Evolutionary conservation across 352 stramenopile genomes (phyloP).

Genomic region (Paralagenidium karlingii): DNA sequence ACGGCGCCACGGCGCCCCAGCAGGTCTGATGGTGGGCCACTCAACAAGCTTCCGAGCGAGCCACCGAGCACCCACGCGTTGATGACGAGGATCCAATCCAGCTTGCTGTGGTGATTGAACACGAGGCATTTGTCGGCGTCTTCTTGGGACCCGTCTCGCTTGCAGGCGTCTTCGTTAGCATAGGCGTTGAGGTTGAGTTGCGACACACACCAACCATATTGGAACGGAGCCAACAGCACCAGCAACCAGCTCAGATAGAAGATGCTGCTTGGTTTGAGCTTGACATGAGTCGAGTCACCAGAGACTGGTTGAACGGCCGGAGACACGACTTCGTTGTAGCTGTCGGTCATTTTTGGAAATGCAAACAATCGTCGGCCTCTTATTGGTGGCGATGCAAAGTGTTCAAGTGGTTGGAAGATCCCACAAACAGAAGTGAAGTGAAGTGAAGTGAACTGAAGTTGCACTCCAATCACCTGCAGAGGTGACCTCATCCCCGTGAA

Average conservation of each 20-base stretch:
- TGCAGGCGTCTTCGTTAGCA: conserved; percentile 31
- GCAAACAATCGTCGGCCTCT: too few relatives aligned
- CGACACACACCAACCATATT: conserved; percentile 41
- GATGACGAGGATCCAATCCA: conserved; percentile 6
- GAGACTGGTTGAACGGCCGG: too few relatives aligned
- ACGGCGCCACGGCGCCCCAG: conserved; percentile 17
- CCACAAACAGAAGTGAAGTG: too few relatives aligned
- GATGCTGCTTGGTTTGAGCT: conserved; percentile 15
- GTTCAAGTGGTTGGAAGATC: too few relatives aligned
- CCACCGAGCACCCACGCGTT: conserved; percentile 14
- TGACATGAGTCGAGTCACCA: background rate
- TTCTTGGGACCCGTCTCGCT: conserved; percentile 14
- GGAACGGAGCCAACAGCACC: conserved; percentile 27
- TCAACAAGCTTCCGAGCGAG: conserved; percentile 18
- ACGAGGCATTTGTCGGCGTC: conserved; percentile 11
- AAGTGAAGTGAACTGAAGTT: too few relatives aligned
- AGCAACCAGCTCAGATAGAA: conserved; percentile 39
- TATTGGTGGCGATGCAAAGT: too few relatives aligned
- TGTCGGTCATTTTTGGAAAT: too few relatives aligned
- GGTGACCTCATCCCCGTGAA: too few relatives aligned
- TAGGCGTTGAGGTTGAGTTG: conserved; percentile 60
- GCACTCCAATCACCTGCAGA: too few relatives aligned
- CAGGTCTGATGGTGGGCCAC: conserved; percentile 13
- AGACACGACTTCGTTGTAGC: too few relatives aligned
- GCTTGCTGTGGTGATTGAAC: background rate